These are phyloP conservation scores for Phytophthora quininea DNA, from an alignment of 352 stramenopile genomes.

Conservation along the genomic window DNA sequence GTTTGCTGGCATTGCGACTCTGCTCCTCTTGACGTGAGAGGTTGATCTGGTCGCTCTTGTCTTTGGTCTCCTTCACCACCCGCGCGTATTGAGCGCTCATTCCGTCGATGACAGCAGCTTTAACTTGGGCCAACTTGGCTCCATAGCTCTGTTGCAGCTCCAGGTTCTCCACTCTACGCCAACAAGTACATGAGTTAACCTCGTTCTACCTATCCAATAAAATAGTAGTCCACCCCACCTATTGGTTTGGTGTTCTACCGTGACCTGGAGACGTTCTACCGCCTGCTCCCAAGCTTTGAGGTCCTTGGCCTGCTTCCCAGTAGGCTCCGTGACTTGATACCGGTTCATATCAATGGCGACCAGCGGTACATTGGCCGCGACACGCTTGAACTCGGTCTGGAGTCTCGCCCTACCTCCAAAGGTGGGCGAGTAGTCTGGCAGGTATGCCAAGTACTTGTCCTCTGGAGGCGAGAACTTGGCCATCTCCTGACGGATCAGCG, in stretches of 20 bases:
- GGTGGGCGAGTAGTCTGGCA: slow-evolving; percentile 59
- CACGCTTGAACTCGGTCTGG: slow-evolving; percentile 75
- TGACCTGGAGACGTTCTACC: slow-evolving; percentile 52
- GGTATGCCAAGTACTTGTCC: slow-evolving; percentile 63
- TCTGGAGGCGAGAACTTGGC: slow-evolving; percentile 55
- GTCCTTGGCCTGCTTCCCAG: slow-evolving; percentile 41
- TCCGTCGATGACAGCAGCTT: slow-evolving; percentile 65
- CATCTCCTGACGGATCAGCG: slow-evolving; percentile 78
- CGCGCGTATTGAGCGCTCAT: slow-evolving; percentile 64
- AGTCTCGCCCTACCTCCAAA: slow-evolving; percentile 61
- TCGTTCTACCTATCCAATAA: neutral
- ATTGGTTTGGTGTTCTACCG: slow-evolving; percentile 69
- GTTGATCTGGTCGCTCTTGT: slow-evolving; percentile 60
- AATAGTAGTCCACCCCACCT: slow-evolving; percentile 28
- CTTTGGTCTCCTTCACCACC: slow-evolving; percentile 44
- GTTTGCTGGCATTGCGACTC: slow-evolving; percentile 62
- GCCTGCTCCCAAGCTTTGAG: slow-evolving; percentile 61
- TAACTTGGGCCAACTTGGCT: slow-evolving; percentile 68
- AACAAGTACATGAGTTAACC: slow-evolving; percentile 2
- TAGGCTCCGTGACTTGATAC: slow-evolving; percentile 61
- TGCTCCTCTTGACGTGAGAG: slow-evolving; percentile 72
- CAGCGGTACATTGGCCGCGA: slow-evolving; percentile 69
- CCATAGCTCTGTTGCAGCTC: slow-evolving; percentile 81
- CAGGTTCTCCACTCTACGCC: slow-evolving; percentile 42
- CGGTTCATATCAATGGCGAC: slow-evolving; percentile 75